A percentile compares a stretch with the other conserved stretches of the same genome.
Evolutionary conservation across 2,329 filamentous ascomycete genomes (phyloP).

Genomic region (Ceratocystis huliohia): DNA sequence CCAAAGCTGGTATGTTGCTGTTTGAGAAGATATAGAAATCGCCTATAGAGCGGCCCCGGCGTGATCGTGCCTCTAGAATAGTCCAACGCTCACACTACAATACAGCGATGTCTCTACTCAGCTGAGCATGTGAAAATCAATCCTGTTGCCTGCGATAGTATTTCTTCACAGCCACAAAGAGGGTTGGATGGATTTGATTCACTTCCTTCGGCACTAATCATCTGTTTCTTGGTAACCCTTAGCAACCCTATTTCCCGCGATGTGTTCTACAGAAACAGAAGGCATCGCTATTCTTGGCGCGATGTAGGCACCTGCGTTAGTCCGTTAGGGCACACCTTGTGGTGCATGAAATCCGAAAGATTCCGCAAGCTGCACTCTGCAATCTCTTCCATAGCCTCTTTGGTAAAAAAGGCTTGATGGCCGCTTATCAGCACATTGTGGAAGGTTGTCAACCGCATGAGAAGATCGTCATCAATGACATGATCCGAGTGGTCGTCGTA

Average conservation of each 20-base stretch:
- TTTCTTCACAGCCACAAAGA: not conserved
- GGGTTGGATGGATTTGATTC: not conserved
- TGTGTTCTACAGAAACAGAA: not conserved
- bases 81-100: too few species aligned
- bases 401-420: constrained; percentile 58
- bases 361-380: constrained; percentile 47
- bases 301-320: constrained; percentile 25
- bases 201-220: not conserved
- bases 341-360: constrained; percentile 34
- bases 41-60: not conserved
- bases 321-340: constrained; percentile 30
- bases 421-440: constrained; percentile 55
- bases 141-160: not conserved
- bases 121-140: constrained; percentile 1
- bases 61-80: too few species aligned
- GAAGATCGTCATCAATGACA: constrained; percentile 52
- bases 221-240: not conserved
- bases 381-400: constrained; percentile 52
- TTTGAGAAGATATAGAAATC: not conserved
- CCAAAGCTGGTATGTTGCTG: not conserved
- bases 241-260: not conserved
- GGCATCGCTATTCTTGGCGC: not conserved
- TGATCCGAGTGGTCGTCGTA: constrained; percentile 52
- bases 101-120: too few species aligned
- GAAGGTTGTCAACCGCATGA: constrained; percentile 55